A percentile compares a stretch with the other conserved stretches of the same genome.
phyloP scores from a whole-genome alignment of 768 basidiomycete genomes.

The Rhizopogon roseolus region DNA sequence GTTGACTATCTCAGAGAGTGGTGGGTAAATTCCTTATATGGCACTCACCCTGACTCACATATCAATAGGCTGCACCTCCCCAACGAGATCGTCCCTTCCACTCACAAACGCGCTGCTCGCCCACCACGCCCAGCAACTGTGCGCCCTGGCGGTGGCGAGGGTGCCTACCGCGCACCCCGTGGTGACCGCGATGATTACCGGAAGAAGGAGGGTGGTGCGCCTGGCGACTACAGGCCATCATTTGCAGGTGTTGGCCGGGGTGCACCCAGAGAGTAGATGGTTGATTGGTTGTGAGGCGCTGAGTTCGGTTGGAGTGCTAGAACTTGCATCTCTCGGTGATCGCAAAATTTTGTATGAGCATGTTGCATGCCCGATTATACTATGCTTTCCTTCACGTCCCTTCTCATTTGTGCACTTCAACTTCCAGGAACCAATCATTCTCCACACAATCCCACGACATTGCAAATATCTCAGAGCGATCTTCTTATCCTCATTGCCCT shows the following conservation, averaged over 20 bases:
- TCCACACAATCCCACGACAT: conserved; percentile 43
- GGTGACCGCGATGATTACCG: conserved; percentile 87
- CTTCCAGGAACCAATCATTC: conserved; percentile 7
- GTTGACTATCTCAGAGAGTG: conserved; percentile 96
- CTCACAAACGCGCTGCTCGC: conserved; percentile 95
- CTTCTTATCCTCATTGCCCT: conserved; percentile 14
- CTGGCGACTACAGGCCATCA: conserved; percentile 84
- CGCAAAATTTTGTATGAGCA: conserved; percentile 22
- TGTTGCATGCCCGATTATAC: conserved; percentile 25
- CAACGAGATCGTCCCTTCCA: conserved; percentile 91
- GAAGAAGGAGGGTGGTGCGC: conserved; percentile 82
- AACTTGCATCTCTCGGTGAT: not conserved
- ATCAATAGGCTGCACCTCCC: conserved; percentile 82
- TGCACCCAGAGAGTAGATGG: conserved; percentile 60
- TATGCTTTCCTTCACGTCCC: conserved; percentile 8
- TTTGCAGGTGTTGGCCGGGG: conserved; percentile 90
- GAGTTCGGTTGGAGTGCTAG: not conserved
- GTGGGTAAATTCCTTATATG: conserved; percentile 22
- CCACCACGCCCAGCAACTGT: conserved; percentile 76
- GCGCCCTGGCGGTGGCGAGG: conserved; percentile 64
- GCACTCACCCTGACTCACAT: not conserved
- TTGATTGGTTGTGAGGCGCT: not conserved
- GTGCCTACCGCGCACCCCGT: conserved; percentile 85
- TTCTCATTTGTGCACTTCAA: not conserved
- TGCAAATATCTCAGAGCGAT: conserved; percentile 22